Evolutionary conservation across 768 basidiomycete genomes (phyloP), one percentile per base, ranked within the genome.

Genomic region (Thelephora aurantiotincta): DNA sequence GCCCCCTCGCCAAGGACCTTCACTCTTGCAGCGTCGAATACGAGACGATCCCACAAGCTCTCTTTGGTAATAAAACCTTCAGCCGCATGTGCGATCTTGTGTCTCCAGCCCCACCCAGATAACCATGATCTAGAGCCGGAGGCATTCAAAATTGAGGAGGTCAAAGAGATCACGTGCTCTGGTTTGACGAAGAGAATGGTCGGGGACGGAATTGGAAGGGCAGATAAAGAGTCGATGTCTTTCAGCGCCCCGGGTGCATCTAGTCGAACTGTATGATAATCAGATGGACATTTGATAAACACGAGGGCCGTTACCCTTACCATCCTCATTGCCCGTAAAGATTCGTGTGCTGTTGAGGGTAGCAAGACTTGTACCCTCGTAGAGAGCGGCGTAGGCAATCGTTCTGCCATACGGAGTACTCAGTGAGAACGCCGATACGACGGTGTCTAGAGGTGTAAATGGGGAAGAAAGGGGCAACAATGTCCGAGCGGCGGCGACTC

Each of bases 31-130:
- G 64, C 62, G 48, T 80, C 79, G 60, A 88, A 85, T 23, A 89
- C 74, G 11, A 82, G 63, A 46, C 80, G 73, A 59, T 96, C 91
- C 82, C 87, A 90, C n/a, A 89, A 60, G 49, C 83, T 82, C 49
- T 83, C 79, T 57, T 81, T 81, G 13, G 75, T 80, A 35, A 90
- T 52, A 53, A 80, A 85, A 4, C 92, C 92, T 48, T 87, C 82
- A 0, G 63, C 58, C 3, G 92, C 62, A 2, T 71, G 74, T 0
- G 80, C 70, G 14, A 78, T 51, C 60, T 94, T 94, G 63, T 92
- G 92, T 30, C 84, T 72, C 71, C 77, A 78, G 1, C 80, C 86
- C 45, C 91, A 59, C 4, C 74, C 60, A 57, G 74, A 80, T 13
- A 79, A 51, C 48, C 48, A 67, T 1, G 55, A 54, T 16, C 52